Base-by-base conservation (phyloP, 108 stramenopile genomes). In the Skeletonema potamos region DNA sequence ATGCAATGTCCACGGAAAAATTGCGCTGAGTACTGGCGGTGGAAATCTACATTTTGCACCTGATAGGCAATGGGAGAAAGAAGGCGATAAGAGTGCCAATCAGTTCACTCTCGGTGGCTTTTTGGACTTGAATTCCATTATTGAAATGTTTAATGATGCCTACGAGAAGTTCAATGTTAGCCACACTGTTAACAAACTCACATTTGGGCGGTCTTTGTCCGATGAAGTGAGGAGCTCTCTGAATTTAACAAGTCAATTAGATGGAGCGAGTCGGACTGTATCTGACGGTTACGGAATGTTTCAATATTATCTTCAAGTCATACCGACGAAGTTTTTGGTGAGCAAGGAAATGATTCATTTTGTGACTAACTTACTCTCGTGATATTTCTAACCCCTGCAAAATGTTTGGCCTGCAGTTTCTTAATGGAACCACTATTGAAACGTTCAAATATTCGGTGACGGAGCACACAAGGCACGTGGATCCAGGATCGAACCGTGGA, bases 21-120 rank as follows among this genome's bases (percentile, higher is more conserved):
- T 97, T 8, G 95, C 93, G 3, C 74, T 99, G 73, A 77, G 82
- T 55, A 81, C 85, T 6, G 93, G 92, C 36, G 89, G 95, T 37
- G 98, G 98, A 10, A 97, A 96, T 83, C 82, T 99, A 48, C 98
- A 99, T 68, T 85, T 99, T 64, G 96, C 97, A 2, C 98, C 98
- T 17, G 87, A 92, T 44, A 63, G 88, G 13, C 77, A 85, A 27
- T 77, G 80, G 66, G 84, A 86, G 68, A 74, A 83, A 43, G 68
- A 66, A 58, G 87, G 86, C 46, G 70, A 74, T 27, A 59, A 18
- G 15, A 44, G 72, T 46, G 59, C 17, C 9, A 54, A 66, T 55
- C 37, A 22, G 33, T 13, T 55, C 44, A 26, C 32, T 13, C 20
- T 9, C 13, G 67, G 60, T 24, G 73, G 58, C 6, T 79, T 81